Evolutionary conservation across 2,329 filamentous ascomycete species (phyloP).

Genomic region (Beauveria scarabaeidicola): DNA sequence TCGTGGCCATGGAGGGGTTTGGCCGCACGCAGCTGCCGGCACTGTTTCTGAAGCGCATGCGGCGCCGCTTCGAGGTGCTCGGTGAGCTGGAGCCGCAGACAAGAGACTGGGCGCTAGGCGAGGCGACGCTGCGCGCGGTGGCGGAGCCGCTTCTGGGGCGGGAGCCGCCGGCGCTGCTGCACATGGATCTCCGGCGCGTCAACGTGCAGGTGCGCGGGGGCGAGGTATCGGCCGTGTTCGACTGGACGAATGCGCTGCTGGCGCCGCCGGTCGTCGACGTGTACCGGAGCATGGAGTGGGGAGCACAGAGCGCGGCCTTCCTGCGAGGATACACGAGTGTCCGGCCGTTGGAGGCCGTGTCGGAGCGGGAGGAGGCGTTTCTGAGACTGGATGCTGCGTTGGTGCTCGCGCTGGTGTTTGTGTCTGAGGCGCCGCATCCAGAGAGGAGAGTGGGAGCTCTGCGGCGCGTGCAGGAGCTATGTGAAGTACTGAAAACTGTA

Average conservation of each 20-base stretch:
- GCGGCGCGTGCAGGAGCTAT: conserved; percentile 11
- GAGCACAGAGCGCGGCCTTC: conserved; percentile 6
- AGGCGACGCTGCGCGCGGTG: background rate
- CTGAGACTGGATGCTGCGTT: conserved; percentile 14
- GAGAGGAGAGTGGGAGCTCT: conserved; percentile 7
- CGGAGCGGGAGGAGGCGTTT: conserved; percentile 11
- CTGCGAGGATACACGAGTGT: conserved; percentile 10
- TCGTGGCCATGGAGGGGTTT: conserved; percentile 13
- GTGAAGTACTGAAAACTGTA: background rate
- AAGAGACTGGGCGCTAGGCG: conserved; percentile 1
- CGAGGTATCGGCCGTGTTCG: conserved; percentile 12
- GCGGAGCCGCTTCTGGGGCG: conserved; percentile 8
- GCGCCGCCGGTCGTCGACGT: conserved; percentile 13
- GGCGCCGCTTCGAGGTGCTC: conserved; percentile 12
- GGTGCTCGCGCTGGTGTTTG: conserved; percentile 15
- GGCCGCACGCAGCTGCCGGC: background rate
- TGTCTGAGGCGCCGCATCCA: conserved; percentile 15
- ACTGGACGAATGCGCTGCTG: conserved; percentile 15
- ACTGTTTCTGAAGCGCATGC: conserved; percentile 12
- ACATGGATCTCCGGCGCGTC: conserved; percentile 15
- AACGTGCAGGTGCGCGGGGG: conserved; percentile 10
- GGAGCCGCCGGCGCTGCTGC: conserved; percentile 9
- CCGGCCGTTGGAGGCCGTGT: background rate
- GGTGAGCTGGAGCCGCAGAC: conserved; percentile 4
- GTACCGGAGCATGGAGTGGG: conserved; percentile 14